A percentile compares a stretch with the other conserved stretches of the same genome.
These are phyloP conservation scores for Clathrospora elynae DNA, from an alignment of 2,329 filamentous ascomycete species.

Conservation along the genomic window DNA sequence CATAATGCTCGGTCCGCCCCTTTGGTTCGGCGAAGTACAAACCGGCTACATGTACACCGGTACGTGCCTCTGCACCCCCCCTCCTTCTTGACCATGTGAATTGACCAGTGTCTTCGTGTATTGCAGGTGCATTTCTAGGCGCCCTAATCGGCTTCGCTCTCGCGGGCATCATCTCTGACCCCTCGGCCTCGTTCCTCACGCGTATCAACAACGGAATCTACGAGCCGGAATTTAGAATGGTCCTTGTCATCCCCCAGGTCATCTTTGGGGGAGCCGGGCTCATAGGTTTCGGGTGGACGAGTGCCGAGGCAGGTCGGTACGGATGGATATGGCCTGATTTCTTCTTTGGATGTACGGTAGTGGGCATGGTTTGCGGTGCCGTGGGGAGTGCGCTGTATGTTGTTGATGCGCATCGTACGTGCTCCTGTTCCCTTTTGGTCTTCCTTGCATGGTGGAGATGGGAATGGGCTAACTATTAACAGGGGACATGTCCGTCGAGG, in stretches of 20 bases:
- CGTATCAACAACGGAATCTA: constrained; percentile 78
- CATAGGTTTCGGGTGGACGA: constrained; percentile 81
- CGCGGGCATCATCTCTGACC: constrained; percentile 76
- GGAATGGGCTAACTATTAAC: neutral
- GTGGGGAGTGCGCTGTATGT: constrained; percentile 86
- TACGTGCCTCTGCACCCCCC: constrained; percentile 7
- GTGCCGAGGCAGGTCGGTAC: constrained; percentile 64
- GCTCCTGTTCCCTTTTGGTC: constrained; percentile 1
- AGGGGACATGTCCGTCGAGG: constrained; percentile 83
- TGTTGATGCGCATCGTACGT: constrained; percentile 82
- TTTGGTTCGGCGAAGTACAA: constrained; percentile 81
- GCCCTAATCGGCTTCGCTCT: constrained; percentile 77
- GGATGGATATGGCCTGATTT: constrained; percentile 76
- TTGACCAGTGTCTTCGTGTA: too few species aligned
- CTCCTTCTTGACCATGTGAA: too few species aligned
- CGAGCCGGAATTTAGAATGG: constrained; percentile 87
- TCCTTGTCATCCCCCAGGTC: constrained; percentile 82
- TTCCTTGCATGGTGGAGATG: neutral
- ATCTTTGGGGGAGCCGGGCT: constrained; percentile 77
- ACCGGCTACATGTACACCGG: constrained; percentile 79
- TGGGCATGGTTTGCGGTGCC: constrained; percentile 89
- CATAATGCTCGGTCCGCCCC: constrained; percentile 79
- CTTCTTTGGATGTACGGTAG: constrained; percentile 83
- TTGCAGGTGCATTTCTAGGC: constrained; percentile 82
- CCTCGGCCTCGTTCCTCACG: constrained; percentile 71